Conservation (phyloP, 805 yeast genomes). For the Saccharomycopsis selenospora region DNA sequence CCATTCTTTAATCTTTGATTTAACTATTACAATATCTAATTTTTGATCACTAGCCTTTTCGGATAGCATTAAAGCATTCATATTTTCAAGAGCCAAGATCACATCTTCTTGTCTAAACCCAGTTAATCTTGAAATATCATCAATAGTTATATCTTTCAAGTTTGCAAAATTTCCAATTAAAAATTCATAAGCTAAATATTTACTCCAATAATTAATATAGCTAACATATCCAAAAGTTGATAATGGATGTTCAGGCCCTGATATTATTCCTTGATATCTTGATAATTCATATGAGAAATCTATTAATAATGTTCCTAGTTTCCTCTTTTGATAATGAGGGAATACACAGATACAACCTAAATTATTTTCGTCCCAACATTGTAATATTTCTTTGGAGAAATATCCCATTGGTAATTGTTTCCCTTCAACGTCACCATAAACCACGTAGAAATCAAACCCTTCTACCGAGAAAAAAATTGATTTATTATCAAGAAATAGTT, state of each 20-base stretch:
- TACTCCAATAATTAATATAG: constrained; percentile 72
- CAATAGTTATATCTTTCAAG: constrained; percentile 34
- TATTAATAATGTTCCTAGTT: constrained; percentile 71
- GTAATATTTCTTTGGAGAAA: constrained; percentile 77
- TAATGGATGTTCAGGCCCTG: constrained; percentile 91
- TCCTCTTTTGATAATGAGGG: constrained; percentile 83
- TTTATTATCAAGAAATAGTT: constrained; percentile 82
- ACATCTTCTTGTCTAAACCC: constrained; percentile 62
- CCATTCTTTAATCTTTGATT: constrained; percentile 6
- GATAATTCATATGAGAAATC: constrained; percentile 80
- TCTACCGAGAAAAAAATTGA: constrained; percentile 78
- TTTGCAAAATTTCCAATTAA: constrained; percentile 32
- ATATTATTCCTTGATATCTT: constrained; percentile 48
- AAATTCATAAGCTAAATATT: constrained; percentile 38
- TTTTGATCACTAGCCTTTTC: background rate
- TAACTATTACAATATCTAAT: background rate
- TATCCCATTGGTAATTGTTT: constrained; percentile 70
- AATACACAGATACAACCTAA: constrained; percentile 86
- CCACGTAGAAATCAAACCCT: constrained; percentile 70
- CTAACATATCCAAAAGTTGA: constrained; percentile 73
- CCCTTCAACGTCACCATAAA: constrained; percentile 45
- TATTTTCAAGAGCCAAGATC: constrained; percentile 47
- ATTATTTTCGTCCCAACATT: constrained; percentile 73
- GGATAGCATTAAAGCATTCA: constrained; percentile 34
- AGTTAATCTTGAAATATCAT: constrained; percentile 45